Evolutionary conservation across 2,329 filamentous ascomycete species (phyloP), one percentile per base, ranked within the genome.

Genomic region (Lasiodiplodia gonubiensis): DNA sequence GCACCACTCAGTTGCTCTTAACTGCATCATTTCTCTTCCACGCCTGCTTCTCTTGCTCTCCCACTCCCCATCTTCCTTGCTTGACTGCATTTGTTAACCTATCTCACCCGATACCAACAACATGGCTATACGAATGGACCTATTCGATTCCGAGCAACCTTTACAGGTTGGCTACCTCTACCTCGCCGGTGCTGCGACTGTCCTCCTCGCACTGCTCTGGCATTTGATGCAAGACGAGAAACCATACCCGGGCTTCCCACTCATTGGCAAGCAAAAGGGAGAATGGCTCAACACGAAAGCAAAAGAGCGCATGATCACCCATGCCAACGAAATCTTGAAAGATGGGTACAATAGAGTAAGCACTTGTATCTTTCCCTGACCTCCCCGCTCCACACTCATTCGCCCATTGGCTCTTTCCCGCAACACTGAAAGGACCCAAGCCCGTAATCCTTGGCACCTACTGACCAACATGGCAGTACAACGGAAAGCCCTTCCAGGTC

Each of bases 261-360:
- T 63, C n/a, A 12, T 51, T 12, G 10, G 10, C 25, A 51, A 51
- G n/a, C 10, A 35, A 12, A 37, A 63, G 30, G 42, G 59, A 35
- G 59, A 63, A 2, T 63, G 59, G 59, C 5, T 63, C 30, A 63
- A 63, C 46, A 51, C 59, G 14, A 51, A 37, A 30, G 18, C 59
- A 18, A 63, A 63, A n/a, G 25, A 51, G n/a, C 25, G 59, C 12
- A 35, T 63, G 42, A 12, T 21, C 12, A 25, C 21, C 0, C 12
- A 49, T 7, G 27, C 59, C 7, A 63, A 51, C 30, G 21, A 37
- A 3, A 51, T 63, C n/a, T 11, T 63, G 59, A 63, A 51, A 48
- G 42, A 63, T 2, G 59, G 27, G 11, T 63, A 23, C 46, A 16
- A 37, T 18, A 63, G 37, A 12, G 59, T 51, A 51, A 60, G 57